Base-by-base conservation (phyloP, 768 basidiomycete species). In the Kwoniella heveanensis region DNA sequence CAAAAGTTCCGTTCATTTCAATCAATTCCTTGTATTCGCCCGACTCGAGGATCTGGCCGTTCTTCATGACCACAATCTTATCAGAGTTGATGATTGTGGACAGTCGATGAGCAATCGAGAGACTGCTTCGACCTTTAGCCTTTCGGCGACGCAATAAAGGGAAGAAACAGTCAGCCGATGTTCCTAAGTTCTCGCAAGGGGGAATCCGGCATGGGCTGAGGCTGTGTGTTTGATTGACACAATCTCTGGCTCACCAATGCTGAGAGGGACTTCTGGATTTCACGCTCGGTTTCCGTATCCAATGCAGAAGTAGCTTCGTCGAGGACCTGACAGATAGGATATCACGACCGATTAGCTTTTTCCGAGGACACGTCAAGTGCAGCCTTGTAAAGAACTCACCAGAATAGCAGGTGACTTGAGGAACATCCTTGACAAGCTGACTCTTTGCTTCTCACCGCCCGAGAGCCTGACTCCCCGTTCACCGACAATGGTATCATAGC, bases 361-460 rank as follows among this genome's bases (percentile, higher is more conserved):
- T n/a, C n/a, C n/a, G n/a, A n/a, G n/a, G n/a, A n/a, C n/a, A n/a
- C n/a, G n/a, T n/a, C n/a, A n/a, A n/a, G n/a, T n/a, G n/a, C n/a
- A n/a, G n/a, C n/a, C n/a, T n/a, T 57, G n/a, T 2, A 6, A 9
- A n/a, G 26, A 49, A 72, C 92, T 79, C n/a, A 91, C 82, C 39
- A 92, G 77, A 59, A 92, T 87, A 1, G 88, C 88, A 21, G 91
- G 90, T 67, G 91, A 87, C 83, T 93, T 93, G 54, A 95, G 79
- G 48, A 94, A 83, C 7, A 91, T 92, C 58, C 92, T 82, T 0
- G 92, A 91, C 74, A 95, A 90, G 5, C 91, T 88, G 1, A 92
- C 90, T 21, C 91, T 84, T 77, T 93, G 91, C 81, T 91, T 91
- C 82, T 94, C 91, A 10, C 92, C 92, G 2, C 92, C 92, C 63